A percentile compares a stretch with the other conserved stretches of the same genome.
phyloP scores from a whole-genome alignment of 129 eudicot species.

The Centaurea solstitialis region DNA sequence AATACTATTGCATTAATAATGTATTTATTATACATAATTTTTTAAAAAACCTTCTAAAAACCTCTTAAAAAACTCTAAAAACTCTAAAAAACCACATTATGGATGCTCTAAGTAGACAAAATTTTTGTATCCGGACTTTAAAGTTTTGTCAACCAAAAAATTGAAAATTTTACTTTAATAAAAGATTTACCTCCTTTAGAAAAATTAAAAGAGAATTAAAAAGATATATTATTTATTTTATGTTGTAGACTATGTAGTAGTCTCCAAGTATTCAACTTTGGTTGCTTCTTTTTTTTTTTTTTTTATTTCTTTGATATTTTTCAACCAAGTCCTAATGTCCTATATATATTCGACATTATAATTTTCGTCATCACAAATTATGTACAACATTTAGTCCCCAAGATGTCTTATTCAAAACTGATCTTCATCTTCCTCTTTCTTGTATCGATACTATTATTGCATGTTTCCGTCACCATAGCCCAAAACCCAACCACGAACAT shows the following conservation, averaged over 20 bases:
- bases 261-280: conserved; percentile 16
- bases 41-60: too few species aligned
- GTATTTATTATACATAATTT: too few species aligned
- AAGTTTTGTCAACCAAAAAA: too few species aligned
- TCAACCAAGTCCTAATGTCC: conserved; percentile 20
- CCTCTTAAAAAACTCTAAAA: too few species aligned
- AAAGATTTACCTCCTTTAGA: too few species aligned
- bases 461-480: conserved; percentile 8
- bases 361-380: neutral
- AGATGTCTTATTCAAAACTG: conserved; percentile 29
- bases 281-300: conserved; percentile 8
- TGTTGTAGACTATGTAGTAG: conserved; percentile 3
- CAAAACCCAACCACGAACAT: conserved; percentile 27
- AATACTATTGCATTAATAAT: too few species aligned
- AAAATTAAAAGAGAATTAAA: neutral
- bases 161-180: too few species aligned
- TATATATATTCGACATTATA: neutral
- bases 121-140: too few species aligned
- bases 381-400: conserved; percentile 8
- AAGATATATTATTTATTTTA: neutral
- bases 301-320: neutral
- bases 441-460: conserved; percentile 9
- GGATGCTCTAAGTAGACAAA: too few species aligned
- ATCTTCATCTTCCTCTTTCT: conserved; percentile 15
- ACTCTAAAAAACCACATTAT: too few species aligned